Conservation (phyloP, 306 rosid genomes). For the Casuarina glauca region DNA sequence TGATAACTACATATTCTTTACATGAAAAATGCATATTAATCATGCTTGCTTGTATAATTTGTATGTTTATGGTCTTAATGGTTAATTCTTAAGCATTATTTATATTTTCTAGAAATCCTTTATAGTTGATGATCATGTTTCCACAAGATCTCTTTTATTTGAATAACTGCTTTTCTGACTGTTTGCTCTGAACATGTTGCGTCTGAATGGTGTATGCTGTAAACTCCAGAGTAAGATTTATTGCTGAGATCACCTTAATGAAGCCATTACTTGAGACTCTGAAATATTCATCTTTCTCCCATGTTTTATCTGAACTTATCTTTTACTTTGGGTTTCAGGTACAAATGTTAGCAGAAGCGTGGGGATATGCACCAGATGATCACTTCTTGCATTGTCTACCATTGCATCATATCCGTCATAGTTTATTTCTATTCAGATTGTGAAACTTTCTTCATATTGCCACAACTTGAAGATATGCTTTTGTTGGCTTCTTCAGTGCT, state of each 20-base stretch:
- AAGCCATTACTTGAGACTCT: background rate
- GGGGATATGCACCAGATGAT: constrained; percentile 86
- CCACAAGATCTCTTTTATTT: background rate
- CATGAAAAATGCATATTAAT: background rate
- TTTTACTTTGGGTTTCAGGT: constrained; percentile 56
- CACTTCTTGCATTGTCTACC: constrained; percentile 85
- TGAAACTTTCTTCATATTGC: constrained; percentile 12
- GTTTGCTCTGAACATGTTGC: background rate
- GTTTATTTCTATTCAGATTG: constrained; percentile 11
- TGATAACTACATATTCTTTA: background rate
- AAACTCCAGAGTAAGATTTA: background rate
- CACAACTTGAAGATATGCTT: constrained; percentile 15
- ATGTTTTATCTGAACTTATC: background rate
- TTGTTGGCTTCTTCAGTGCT: constrained; percentile 23
- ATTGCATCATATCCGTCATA: constrained; percentile 84
- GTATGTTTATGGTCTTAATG: background rate
- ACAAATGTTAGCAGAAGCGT: constrained; percentile 75
- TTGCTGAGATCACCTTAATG: background rate
- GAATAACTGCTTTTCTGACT: background rate
- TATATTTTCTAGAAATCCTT: background rate
- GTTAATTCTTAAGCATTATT: background rate
- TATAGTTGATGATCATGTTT: background rate
- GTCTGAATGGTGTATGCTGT: background rate
- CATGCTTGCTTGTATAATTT: background rate
- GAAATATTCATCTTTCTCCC: constrained; percentile 3